phyloP scores from a whole-genome alignment of 164 flowering plant species.

The Vitis rotundifolia region DNA sequence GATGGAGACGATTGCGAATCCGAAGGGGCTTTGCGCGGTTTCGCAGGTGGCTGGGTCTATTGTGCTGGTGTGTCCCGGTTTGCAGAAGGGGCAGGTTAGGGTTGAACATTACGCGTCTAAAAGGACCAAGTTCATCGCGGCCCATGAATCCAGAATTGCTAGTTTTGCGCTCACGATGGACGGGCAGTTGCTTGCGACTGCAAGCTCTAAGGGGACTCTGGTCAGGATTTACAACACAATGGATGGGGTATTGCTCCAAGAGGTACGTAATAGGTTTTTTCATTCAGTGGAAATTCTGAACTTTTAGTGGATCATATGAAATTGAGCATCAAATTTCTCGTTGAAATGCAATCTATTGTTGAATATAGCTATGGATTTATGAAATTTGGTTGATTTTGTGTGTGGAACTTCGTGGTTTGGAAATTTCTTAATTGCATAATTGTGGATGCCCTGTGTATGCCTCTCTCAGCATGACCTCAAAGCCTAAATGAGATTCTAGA shows the following conservation, averaged over 20 bases:
- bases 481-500: no score
- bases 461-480: no score
- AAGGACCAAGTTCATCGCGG: slow-evolving; percentile 66
- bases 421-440: no score
- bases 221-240: slow-evolving; percentile 56
- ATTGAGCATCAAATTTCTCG: no score
- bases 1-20: slow-evolving; percentile 63
- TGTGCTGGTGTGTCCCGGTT: slow-evolving; percentile 66
- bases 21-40: slow-evolving; percentile 61
- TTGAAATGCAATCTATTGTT: background rate
- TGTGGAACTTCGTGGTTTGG: no score
- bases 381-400: no score
- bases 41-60: slow-evolving; percentile 45
- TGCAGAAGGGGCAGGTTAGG: slow-evolving; percentile 80
- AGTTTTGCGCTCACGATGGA: slow-evolving; percentile 67
- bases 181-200: slow-evolving; percentile 67
- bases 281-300: background rate
- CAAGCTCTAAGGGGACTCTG: slow-evolving; percentile 76
- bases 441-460: no score
- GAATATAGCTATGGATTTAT: background rate
- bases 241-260: slow-evolving; percentile 62
- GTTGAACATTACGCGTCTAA: slow-evolving; percentile 70
- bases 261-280: slow-evolving; percentile 29
- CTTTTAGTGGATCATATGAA: no score
- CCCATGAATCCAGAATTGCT: slow-evolving; percentile 79